Evolutionary conservation across 1,284 basidiomycete species (phyloP).

Genomic region (Crucibulum cyathiforme): DNA sequence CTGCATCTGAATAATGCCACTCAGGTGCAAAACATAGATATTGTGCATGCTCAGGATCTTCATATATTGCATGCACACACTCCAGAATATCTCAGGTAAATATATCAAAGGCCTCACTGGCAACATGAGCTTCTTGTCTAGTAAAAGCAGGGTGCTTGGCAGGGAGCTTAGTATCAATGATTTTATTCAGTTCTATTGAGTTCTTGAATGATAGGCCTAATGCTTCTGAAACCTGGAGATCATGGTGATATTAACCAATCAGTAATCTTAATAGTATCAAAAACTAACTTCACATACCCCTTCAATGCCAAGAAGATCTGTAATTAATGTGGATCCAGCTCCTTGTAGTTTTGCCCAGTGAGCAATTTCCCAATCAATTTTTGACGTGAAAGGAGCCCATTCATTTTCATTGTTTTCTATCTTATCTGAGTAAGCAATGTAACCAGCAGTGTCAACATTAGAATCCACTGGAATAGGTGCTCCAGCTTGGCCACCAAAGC

Average conservation of each 20-base stretch:
- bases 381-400: constrained; percentile 13
- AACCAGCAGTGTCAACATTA: no score
- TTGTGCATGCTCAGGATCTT: constrained; percentile 28
- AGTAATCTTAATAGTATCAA: no score
- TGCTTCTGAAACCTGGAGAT: constrained; percentile 4
- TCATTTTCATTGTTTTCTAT: no score
- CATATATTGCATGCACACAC: constrained; percentile 31
- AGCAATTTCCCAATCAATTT: constrained; percentile 36
- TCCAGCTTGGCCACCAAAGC: no score
- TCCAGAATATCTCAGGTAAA: constrained; percentile 29
- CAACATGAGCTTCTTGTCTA: constrained; percentile 25
- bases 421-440: no score
- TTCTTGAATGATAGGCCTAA: constrained; percentile 17
- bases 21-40: constrained; percentile 33
- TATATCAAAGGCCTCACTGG: constrained; percentile 29
- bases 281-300: constrained; percentile 19
- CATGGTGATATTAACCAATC: no score
- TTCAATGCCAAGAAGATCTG: constrained; percentile 29
- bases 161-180: constrained; percentile 29
- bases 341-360: constrained; percentile 34
- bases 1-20: constrained; percentile 31
- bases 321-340: constrained; percentile 31
- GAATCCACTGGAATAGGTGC: no score
- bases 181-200: constrained; percentile 23
- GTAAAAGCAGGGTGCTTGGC: constrained; percentile 20